Conservation (phyloP, 2,329 filamentous ascomycete genomes). For the Basipetospora chlamydospora region DNA sequence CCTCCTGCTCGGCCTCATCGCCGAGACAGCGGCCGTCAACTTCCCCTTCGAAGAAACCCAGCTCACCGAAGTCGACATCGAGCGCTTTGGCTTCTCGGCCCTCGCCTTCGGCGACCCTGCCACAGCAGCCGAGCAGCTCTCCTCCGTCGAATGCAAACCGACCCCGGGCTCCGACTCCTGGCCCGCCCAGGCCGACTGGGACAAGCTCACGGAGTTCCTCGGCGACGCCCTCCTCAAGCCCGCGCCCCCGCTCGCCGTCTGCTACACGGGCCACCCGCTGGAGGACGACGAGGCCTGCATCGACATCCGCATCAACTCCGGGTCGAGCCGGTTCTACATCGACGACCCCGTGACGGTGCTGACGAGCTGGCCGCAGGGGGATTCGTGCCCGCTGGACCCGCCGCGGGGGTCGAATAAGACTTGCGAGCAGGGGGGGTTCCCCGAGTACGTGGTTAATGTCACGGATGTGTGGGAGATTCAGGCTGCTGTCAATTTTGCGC, state of each 20-base stretch:
- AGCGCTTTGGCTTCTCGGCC: background rate
- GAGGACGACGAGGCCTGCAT: slow-evolving; percentile 15
- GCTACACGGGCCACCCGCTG: slow-evolving; percentile 11
- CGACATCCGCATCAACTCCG: slow-evolving; percentile 15
- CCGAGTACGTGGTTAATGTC: slow-evolving; percentile 25
- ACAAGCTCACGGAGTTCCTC: slow-evolving; percentile 15
- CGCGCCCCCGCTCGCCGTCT: slow-evolving; percentile 16
- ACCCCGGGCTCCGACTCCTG: slow-evolving; percentile 15
- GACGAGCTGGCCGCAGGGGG: slow-evolving; percentile 12
- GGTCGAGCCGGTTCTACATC: slow-evolving; percentile 12
- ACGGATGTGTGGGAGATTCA: slow-evolving; percentile 29
- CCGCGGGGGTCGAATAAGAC: slow-evolving; percentile 7
- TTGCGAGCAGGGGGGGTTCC: slow-evolving; percentile 26
- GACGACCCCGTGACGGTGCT: slow-evolving; percentile 6
- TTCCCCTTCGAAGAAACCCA: slow-evolving; percentile 5
- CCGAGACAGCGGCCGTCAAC: background rate
- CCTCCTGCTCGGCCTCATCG: slow-evolving; percentile 1
- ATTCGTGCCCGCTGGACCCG: slow-evolving; percentile 12
- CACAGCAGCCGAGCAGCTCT: background rate
- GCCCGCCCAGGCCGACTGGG: slow-evolving; percentile 17
- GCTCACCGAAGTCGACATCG: slow-evolving; percentile 2
- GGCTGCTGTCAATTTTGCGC: slow-evolving; percentile 30
- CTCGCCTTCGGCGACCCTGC: slow-evolving; percentile 1
- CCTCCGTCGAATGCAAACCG: slow-evolving; percentile 13
- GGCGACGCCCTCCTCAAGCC: slow-evolving; percentile 18